A percentile compares a stretch with the other conserved stretches of the same genome.
Evolutionary conservation across 202 grass and related monocot species (phyloP).

Genomic region (Dendrocalamus latiflorus): DNA sequence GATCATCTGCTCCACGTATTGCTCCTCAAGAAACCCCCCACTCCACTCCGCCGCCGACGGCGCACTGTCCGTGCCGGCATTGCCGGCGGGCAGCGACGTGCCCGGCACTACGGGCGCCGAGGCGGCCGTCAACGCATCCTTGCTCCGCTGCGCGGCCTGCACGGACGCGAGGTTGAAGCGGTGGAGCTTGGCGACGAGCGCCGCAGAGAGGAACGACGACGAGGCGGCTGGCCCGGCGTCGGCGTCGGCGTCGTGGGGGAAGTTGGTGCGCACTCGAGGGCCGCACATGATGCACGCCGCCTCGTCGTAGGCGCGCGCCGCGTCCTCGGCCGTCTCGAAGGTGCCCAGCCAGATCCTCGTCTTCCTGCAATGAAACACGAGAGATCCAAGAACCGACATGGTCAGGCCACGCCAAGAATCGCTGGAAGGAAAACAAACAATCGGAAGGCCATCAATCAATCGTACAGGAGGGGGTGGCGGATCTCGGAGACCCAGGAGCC

Average conservation of each 20-base stretch:
- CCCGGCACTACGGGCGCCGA: background rate
- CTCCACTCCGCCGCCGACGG: constrained; percentile 18
- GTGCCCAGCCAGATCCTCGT: constrained; percentile 97
- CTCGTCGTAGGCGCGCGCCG: constrained; percentile 94
- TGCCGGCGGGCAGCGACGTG: background rate
- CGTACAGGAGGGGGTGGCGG: constrained; percentile 85
- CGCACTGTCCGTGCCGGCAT: background rate
- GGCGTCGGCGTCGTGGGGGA: constrained; percentile 30
- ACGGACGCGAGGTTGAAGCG: constrained; percentile 68
- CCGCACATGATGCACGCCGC: constrained; percentile 95
- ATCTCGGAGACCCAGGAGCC: constrained; percentile 99
- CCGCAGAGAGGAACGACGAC: constrained; percentile 54
- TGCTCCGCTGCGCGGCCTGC: constrained; percentile 32
- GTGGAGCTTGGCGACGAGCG: constrained; percentile 86
- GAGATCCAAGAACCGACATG: background rate
- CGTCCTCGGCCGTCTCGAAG: constrained; percentile 95
- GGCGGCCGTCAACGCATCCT: background rate
- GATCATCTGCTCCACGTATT: constrained; percentile 96
- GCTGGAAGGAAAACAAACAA: background rate
- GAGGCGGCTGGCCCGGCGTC: background rate
- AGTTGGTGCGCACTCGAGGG: constrained; percentile 74
- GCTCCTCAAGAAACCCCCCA: constrained; percentile 65
- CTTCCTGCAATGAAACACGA: constrained; percentile 44
- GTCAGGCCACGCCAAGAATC: background rate
- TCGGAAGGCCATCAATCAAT: background rate